Conservation (phyloP, 2,329 filamentous ascomycete genomes). For the Nigrospora oryzae region DNA sequence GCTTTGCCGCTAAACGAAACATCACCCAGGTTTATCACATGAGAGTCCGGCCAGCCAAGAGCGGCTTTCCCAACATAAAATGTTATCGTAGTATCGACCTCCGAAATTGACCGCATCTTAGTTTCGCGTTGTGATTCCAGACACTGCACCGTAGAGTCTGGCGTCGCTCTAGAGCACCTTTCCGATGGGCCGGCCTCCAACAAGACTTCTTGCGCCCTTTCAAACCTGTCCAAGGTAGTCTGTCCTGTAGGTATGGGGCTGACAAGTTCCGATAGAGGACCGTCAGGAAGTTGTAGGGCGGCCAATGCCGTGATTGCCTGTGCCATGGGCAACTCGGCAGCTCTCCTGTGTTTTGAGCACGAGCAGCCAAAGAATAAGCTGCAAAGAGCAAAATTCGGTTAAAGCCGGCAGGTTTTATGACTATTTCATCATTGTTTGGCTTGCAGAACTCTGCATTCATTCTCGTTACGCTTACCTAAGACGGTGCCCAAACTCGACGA, state of each 20-base stretch:
- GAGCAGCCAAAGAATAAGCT: slow-evolving; percentile 13
- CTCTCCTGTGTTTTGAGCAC: slow-evolving; percentile 8
- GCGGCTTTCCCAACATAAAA: background rate
- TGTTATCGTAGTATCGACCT: background rate
- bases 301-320: slow-evolving; percentile 14
- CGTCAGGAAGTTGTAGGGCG: slow-evolving; percentile 1
- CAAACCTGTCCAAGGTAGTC: slow-evolving; percentile 15
- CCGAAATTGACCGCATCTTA: no score
- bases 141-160: background rate
- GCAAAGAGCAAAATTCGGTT: slow-evolving; percentile 14
- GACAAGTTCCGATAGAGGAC: slow-evolving; percentile 12
- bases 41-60: background rate
- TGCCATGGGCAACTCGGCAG: slow-evolving; percentile 3
- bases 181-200: no score
- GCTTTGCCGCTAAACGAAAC: background rate
- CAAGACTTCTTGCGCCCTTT: slow-evolving; percentile 9
- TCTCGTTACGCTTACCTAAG: no score
- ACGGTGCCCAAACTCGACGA: background rate
- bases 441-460: no score
- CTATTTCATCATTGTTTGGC: background rate
- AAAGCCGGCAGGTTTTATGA: slow-evolving; percentile 6
- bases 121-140: background rate
- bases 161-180: slow-evolving; percentile 2
- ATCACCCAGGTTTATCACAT: background rate
- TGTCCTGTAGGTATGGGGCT: slow-evolving; percentile 13